A percentile compares a stretch with the other conserved stretches of the same genome.
Conservation (phyloP, 495 filamentous ascomycete genomes). For the Penicillium desertorum region DNA sequence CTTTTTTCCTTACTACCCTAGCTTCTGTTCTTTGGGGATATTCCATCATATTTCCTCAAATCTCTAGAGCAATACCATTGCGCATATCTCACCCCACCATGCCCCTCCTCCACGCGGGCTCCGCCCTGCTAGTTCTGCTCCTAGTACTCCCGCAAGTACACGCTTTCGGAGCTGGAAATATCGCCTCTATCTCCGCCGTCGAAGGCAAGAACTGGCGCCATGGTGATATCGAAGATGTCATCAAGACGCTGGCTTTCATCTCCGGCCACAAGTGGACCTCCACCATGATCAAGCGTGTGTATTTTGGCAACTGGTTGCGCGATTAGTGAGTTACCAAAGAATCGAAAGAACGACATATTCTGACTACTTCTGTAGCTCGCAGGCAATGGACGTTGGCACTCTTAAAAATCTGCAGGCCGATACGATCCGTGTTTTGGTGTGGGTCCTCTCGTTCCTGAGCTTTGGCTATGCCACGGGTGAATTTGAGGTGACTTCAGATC, state of each 20-base stretch:
- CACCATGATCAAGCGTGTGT: conserved; percentile 83
- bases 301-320: conserved; percentile 71
- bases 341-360: not conserved
- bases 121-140: conserved; percentile 54
- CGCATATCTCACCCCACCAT: conserved; percentile 24
- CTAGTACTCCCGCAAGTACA: conserved; percentile 50
- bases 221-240: conserved; percentile 94
- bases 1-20: not conserved
- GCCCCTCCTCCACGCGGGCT: conserved; percentile 34
- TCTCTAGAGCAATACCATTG: not conserved
- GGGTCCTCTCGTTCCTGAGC: conserved; percentile 87
- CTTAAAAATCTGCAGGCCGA: conserved; percentile 85
- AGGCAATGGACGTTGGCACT: conserved; percentile 90
- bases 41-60: not conserved
- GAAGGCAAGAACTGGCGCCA: conserved; percentile 97
- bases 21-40: not conserved
- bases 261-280: conserved; percentile 93
- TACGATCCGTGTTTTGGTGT: conserved; percentile 86
- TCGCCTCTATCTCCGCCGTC: conserved; percentile 87
- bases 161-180: conserved; percentile 93
- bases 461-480: conserved; percentile 97
- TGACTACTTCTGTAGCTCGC: conserved; percentile 56
- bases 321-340: conserved; percentile 40
- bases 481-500: conserved; percentile 91
- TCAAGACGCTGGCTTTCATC: conserved; percentile 85